phyloP scores from a whole-genome alignment of 805 yeast genomes.

The Hanseniaspora osmophila region DNA sequence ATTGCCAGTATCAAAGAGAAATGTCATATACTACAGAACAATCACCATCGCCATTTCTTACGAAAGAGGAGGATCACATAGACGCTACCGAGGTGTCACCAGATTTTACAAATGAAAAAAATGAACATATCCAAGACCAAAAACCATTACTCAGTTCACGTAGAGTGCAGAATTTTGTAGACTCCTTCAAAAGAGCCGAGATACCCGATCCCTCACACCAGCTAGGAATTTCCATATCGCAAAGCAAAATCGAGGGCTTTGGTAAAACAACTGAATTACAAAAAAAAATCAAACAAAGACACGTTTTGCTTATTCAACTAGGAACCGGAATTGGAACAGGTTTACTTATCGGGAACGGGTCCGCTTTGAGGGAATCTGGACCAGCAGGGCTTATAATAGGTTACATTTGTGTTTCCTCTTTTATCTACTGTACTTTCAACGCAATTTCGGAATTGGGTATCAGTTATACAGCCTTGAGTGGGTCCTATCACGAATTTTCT shows the following conservation, averaged over 20 bases:
- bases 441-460: conserved; percentile 61
- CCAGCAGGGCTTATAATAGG: conserved; percentile 51
- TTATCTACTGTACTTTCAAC: conserved; percentile 45
- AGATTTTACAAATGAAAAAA: neutral
- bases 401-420: conserved; percentile 43
- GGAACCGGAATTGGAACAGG: conserved; percentile 71
- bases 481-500: conserved; percentile 47
- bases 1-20: too few relatives aligned
- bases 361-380: conserved; percentile 44
- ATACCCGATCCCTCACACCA: neutral
- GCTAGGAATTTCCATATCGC: too few relatives aligned
- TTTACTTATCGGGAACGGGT: conserved; percentile 54
- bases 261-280: neutral
- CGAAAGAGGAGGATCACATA: neutral
- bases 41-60: too few relatives aligned
- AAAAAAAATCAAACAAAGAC: conserved; percentile 5
- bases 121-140: neutral
- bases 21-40: too few relatives aligned
- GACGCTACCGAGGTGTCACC: neutral
- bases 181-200: conserved; percentile 28
- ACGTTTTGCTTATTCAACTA: conserved; percentile 2
- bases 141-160: neutral
- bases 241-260: neutral
- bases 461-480: conserved; percentile 44
- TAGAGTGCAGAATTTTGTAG: conserved; percentile 22